These are phyloP conservation scores for Grigorovia humatica DNA, from an alignment of 805 yeast genomes.

Conservation along the genomic window DNA sequence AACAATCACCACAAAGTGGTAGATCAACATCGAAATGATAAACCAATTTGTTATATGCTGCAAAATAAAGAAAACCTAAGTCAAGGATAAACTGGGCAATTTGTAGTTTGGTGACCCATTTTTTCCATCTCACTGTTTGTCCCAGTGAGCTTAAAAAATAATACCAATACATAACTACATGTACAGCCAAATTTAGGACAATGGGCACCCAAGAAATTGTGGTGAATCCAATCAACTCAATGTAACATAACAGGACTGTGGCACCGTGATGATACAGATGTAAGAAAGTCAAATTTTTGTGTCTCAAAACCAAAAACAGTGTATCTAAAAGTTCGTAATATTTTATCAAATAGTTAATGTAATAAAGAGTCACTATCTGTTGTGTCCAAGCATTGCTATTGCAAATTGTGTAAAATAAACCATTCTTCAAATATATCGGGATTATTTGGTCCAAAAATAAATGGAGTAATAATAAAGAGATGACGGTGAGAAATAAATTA, in stretches of 20 bases:
- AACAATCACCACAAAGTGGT: conserved; percentile 61
- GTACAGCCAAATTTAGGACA: conserved; percentile 78
- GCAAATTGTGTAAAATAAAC: conserved; percentile 79
- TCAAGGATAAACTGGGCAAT: conserved; percentile 88
- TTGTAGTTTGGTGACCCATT: conserved; percentile 96
- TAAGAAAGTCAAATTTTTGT: conserved; percentile 82
- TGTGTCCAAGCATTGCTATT: conserved; percentile 70
- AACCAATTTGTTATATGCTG: conserved; percentile 61
- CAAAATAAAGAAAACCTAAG: conserved; percentile 82
- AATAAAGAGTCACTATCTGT: conserved; percentile 72
- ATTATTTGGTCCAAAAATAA: conserved; percentile 75
- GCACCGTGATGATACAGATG: conserved; percentile 99
- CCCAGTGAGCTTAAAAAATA: conserved; percentile 89
- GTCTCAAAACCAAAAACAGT: conserved; percentile 78
- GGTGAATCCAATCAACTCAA: conserved; percentile 83
- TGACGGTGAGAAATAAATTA: conserved; percentile 61
- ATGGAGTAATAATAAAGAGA: conserved; percentile 55
- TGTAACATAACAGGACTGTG: conserved; percentile 87
- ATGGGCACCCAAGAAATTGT: conserved; percentile 95
- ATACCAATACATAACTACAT: conserved; percentile 96
- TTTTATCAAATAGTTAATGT: conserved; percentile 85
- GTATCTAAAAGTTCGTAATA: conserved; percentile 86
- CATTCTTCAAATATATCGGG: conserved; percentile 66
- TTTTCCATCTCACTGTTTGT: conserved; percentile 97
- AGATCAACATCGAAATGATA: conserved; percentile 27